phyloP scores from a whole-genome alignment of 2,329 filamentous ascomycete species.

The Epicoccum nigrum region DNA sequence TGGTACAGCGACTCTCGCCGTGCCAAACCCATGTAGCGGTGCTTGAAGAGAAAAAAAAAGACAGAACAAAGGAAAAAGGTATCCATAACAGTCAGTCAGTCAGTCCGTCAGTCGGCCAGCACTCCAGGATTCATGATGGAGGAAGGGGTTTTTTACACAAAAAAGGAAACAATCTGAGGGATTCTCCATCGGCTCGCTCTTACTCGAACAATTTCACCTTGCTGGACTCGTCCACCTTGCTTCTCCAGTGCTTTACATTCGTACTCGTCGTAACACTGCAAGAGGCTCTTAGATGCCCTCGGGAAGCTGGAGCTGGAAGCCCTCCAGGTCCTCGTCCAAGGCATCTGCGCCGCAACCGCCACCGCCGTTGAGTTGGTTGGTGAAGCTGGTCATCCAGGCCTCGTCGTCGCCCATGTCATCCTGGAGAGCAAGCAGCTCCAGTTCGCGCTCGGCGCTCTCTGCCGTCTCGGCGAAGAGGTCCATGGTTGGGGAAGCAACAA shows the following conservation, averaged over 20 bases:
- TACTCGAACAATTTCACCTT: not conserved
- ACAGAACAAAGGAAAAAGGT: constrained; percentile 5
- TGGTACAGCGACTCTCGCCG: not conserved
- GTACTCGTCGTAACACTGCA: not conserved
- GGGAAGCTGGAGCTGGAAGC: constrained; percentile 43
- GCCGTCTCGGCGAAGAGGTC: constrained; percentile 36
- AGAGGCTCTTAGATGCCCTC: constrained; percentile 31
- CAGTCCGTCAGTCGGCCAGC: too few species aligned
- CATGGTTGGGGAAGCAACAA: constrained; percentile 29
- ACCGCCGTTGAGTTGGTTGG: constrained; percentile 30
- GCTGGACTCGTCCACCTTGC: not conserved
- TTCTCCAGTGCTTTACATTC: not conserved
- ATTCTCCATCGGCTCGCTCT: constrained; percentile 2
- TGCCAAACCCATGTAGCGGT: too few species aligned
- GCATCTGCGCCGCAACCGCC: too few species aligned
- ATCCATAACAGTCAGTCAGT: constrained; percentile 16
- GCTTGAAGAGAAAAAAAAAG: not conserved
- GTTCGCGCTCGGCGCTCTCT: constrained; percentile 43
- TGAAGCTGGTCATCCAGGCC: constrained; percentile 41
- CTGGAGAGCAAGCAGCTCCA: constrained; percentile 37
- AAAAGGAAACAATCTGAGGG: constrained; percentile 7
- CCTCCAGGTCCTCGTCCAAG: constrained; percentile 37
- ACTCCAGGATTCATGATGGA: constrained; percentile 14
- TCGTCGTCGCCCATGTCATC: constrained; percentile 38
- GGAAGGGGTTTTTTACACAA: not conserved